Base-by-base conservation (phyloP, 2,329 filamentous ascomycete genomes). In the Allantophomopsis lycopodina region DNA sequence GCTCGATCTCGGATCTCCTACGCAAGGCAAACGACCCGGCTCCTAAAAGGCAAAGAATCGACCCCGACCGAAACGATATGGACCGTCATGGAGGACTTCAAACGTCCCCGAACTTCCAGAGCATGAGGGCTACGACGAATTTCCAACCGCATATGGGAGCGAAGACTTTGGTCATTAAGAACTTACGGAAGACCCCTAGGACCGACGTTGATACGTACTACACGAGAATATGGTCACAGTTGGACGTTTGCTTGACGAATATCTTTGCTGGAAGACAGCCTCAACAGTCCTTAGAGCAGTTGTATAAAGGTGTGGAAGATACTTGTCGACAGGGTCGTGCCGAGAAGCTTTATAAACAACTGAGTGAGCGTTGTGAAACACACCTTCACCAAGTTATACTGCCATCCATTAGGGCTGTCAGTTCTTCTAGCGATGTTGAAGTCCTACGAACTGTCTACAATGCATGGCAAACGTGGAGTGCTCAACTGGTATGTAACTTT, bases 111-210 rank as follows among this genome's bases (percentile, higher is more conserved):
- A 28, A 28, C 11, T 28, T 28, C 23, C 23, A 28, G 23, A 28
- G 23, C 8, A 12, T 28, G 11, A 28, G 11, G 10, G 23, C 23
- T 12, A 28, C 23, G 8, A 28, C 23, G 23, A 52, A 50, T 34
- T 84, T 88, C 54, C 83, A 81, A 49, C 79, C 85, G 11, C 76
- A 84, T 51, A 68, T 71, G 10, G 87, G 86, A 23, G 79, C 85
- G 15, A 88, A 82, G 66, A 88, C 82, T 60, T 72, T 98, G 35
- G 74, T 89, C n/a, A 84, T 98, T 51, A 94, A 94, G 71, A 96
- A 95, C 56, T 71, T 95, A 46, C 77, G 81, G 43, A 70, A 73
- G 1, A 69, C 69, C 62, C 71, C 42, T 56, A 60, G 32, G 53
- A 62, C 39, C 66, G 75, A 86, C 50, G 73, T 83, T 15, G 76